phyloP scores from a whole-genome alignment of 768 basidiomycete genomes.

The Pisolithus microcarpus region DNA sequence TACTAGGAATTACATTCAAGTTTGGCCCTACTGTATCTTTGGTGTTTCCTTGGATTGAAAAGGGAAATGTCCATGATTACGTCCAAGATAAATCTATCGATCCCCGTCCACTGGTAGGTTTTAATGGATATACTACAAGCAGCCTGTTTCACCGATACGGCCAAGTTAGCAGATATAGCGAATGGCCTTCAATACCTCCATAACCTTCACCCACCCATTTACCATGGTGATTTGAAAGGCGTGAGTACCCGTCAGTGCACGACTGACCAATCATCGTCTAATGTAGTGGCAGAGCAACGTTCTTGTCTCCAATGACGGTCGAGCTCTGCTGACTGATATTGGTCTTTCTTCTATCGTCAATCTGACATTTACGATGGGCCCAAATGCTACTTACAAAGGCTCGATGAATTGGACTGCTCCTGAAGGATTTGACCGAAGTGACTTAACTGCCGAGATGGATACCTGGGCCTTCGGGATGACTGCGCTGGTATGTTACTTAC shows the following conservation, averaged over 20 bases:
- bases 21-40: not conserved
- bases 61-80: too few species aligned
- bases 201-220: not conserved
- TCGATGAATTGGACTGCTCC: not conserved
- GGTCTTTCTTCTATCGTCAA: not conserved
- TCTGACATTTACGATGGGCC: not conserved
- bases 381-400: not conserved
- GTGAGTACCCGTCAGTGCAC: not conserved
- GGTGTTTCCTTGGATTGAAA: not conserved
- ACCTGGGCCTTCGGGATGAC: not conserved
- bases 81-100: too few species aligned
- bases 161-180: not conserved
- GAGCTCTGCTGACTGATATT: too few species aligned
- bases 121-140: not conserved
- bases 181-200: not conserved
- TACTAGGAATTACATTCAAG: too few species aligned
- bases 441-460: not conserved
- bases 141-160: not conserved
- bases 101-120: not conserved
- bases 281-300: too few species aligned
- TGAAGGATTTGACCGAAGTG: not conserved
- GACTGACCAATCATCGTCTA: too few species aligned
- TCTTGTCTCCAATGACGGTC: too few species aligned
- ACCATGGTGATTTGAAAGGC: not conserved
- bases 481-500: not conserved